Percentiles rank a stretch among this genome's conserved stretches.
phyloP scores from a whole-genome alignment of 176 grass and related monocot species.

The Pontederia crassipes region DNA sequence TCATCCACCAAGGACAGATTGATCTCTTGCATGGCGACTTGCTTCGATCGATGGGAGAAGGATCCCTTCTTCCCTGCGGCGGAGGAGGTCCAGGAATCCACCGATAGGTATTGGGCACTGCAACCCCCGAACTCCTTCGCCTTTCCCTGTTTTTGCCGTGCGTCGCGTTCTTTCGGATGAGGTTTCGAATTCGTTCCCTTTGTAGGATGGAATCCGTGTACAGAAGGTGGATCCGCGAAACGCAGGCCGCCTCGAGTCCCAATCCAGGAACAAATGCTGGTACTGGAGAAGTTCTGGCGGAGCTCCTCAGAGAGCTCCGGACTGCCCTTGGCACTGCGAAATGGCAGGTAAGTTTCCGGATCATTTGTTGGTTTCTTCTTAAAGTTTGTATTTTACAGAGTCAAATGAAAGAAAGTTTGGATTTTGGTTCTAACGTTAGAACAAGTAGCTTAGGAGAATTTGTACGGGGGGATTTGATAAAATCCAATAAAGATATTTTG shows the following conservation, averaged over 20 bases:
- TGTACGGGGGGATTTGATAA: too few species aligned
- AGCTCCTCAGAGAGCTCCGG: slow-evolving; percentile 1
- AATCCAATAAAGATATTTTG: too few species aligned
- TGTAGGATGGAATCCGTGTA: slow-evolving; percentile 69
- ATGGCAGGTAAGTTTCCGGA: not conserved
- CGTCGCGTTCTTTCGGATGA: not conserved
- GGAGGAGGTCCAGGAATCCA: slow-evolving; percentile 83
- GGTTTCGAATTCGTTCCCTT: not conserved
- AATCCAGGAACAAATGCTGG: not conserved
- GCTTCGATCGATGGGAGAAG: slow-evolving; percentile 91
- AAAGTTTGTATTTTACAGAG: not conserved
- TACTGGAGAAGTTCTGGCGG: not conserved
- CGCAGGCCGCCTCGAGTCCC: not conserved
- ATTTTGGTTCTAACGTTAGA: not conserved
- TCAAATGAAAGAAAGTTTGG: not conserved
- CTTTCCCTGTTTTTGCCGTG: not conserved
- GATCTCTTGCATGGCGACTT: slow-evolving; percentile 43
- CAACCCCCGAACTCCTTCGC: not conserved
- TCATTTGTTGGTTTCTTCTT: not conserved
- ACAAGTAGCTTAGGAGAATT: too few species aligned
- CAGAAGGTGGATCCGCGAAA: slow-evolving; percentile 55
- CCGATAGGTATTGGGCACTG: slow-evolving; percentile 39
- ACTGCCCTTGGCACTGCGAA: slow-evolving; percentile 2
- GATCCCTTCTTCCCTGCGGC: slow-evolving; percentile 81
- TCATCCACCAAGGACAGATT: too few species aligned